phyloP scores from a whole-genome alignment of 2,329 filamentous ascomycete species.

The Didymella pinodella region DNA sequence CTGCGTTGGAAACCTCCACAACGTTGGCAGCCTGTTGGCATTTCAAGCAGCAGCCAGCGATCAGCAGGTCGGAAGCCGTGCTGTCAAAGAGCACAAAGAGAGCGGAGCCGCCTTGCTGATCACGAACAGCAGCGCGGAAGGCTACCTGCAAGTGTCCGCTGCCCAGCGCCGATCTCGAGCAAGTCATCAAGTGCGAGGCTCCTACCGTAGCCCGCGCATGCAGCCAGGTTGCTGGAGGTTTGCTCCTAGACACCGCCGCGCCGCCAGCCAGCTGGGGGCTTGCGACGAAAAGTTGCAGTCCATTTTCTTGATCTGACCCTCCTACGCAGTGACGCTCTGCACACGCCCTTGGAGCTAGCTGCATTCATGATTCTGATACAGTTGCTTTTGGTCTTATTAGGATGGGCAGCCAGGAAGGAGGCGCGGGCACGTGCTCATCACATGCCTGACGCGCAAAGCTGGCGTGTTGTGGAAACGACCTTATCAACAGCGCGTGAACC shows the following conservation, averaged over 20 bases:
- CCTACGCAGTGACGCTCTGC: background rate
- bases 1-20: conserved; percentile 4
- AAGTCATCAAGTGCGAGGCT: conserved; percentile 6
- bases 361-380: background rate
- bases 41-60: conserved; percentile 3
- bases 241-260: background rate
- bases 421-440: conserved; percentile 8
- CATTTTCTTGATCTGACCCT: background rate
- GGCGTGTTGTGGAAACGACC: background rate
- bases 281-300: background rate
- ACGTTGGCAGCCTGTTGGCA: conserved; percentile 2
- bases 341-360: conserved; percentile 8
- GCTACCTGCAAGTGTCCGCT: conserved; percentile 12
- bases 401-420: background rate
- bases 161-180: conserved; percentile 6
- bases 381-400: background rate
- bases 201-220: background rate
- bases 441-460: conserved; percentile 1
- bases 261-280: conserved; percentile 3
- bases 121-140: conserved; percentile 6
- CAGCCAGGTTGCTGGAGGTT: background rate
- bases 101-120: conserved; percentile 14
- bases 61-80: background rate
- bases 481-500: background rate
- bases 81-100: background rate